Evolutionary conservation across 768 basidiomycete genomes (phyloP).

Genomic region (Termitomyces sp.): DNA sequence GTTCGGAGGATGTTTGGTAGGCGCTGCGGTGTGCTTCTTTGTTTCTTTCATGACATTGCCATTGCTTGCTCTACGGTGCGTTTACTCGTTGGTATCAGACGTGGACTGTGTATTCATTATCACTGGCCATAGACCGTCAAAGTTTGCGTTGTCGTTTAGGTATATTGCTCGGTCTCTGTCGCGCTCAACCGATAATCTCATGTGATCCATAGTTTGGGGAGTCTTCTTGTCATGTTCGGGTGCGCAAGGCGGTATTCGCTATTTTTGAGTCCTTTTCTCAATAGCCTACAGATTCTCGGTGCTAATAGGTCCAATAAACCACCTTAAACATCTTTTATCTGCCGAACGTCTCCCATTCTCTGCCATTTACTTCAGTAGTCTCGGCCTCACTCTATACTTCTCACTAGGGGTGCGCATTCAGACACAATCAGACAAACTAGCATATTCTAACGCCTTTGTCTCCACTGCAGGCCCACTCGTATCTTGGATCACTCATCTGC

Average conservation of each 20-base stretch:
- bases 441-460: not conserved
- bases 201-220: conserved; percentile 58
- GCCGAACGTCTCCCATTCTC: conserved; percentile 84
- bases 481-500: conserved; percentile 78
- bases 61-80: conserved; percentile 34
- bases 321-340: conserved; percentile 82
- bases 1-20: conserved; percentile 84
- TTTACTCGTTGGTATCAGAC: conserved; percentile 5
- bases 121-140: conserved; percentile 63
- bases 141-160: conserved; percentile 91
- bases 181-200: conserved; percentile 3
- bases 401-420: conserved; percentile 68
- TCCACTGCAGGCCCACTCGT: conserved; percentile 61
- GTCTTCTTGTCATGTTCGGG: conserved; percentile 95
- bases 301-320: conserved; percentile 87
- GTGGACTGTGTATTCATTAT: conserved; percentile 3
- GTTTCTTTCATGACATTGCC: conserved; percentile 85
- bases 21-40: conserved; percentile 91
- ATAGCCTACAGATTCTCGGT: conserved; percentile 58
- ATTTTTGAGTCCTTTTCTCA: not conserved
- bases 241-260: conserved; percentile 27
- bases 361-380: conserved; percentile 72
- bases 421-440: too few species aligned
- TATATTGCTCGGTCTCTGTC: conserved; percentile 17
- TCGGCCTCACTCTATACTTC: conserved; percentile 88